A percentile compares a stretch with the other conserved stretches of the same genome.
Conservation (phyloP, 108 stramenopile species). For the Asterionellopsis glacialis region DNA sequence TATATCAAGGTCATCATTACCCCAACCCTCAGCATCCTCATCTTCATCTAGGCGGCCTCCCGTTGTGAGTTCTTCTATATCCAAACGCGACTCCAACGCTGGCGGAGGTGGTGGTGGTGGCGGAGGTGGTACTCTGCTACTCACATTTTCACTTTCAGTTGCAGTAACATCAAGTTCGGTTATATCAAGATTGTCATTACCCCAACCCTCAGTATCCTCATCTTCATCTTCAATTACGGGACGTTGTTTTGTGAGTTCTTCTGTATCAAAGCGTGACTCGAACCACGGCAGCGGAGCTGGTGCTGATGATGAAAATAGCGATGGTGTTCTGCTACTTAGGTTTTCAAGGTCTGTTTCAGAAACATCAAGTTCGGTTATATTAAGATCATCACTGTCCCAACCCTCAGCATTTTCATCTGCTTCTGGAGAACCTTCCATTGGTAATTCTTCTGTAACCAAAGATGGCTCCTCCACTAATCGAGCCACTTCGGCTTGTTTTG, state of each 20-base stretch:
- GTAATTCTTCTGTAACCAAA: too few species aligned
- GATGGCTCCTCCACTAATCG: too few species aligned
- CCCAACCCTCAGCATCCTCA: not conserved
- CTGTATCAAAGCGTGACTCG: not conserved
- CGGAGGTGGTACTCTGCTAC: not conserved
- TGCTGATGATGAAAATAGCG: too few species aligned
- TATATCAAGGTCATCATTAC: not conserved
- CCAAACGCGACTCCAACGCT: not conserved
- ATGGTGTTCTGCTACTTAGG: too few species aligned
- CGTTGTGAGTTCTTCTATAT: not conserved
- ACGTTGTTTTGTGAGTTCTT: not conserved
- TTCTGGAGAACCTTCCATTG: too few species aligned
- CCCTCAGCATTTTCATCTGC: too few species aligned
- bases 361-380: too few species aligned
- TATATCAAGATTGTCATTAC: not conserved
- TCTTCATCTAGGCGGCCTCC: not conserved
- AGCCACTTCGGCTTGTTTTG: too few species aligned
- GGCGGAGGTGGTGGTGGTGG: not conserved
- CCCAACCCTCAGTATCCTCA: not conserved
- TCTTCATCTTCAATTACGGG: not conserved
- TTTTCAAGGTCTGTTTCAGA: too few species aligned
- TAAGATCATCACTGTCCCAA: too few species aligned
- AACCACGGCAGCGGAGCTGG: not conserved
- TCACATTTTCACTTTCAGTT: not conserved
- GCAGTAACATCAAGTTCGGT: not conserved